Evolutionary conservation across 345 rosid species (phyloP).

Genomic region (Syzygium oleosum): DNA sequence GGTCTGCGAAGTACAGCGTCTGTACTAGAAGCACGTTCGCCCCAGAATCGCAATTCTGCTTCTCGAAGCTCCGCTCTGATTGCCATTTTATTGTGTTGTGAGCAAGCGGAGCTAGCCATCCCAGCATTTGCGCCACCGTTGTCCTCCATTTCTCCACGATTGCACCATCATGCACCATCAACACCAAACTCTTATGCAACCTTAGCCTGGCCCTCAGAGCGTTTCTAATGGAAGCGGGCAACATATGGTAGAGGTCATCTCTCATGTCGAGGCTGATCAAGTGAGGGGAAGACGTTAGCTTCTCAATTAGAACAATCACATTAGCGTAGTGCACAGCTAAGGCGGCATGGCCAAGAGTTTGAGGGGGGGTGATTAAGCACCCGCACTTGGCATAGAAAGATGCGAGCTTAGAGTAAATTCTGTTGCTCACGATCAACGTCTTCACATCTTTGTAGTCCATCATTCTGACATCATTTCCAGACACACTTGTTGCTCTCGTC

Average conservation of each 20-base stretch:
- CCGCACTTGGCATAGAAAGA: conserved; percentile 20
- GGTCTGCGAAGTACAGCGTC: conserved; percentile 45
- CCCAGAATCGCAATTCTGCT: conserved; percentile 19
- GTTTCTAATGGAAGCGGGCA: conserved; percentile 25
- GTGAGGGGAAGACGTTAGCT: conserved; percentile 32
- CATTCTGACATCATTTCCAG: conserved; percentile 12
- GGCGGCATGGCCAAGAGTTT: conserved; percentile 47
- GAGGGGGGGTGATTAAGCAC: conserved; percentile 21
- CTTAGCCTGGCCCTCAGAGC: conserved; percentile 31
- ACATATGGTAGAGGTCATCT: conserved; percentile 46
- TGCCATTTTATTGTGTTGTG: conserved; percentile 47
- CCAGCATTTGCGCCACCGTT: conserved; percentile 22
- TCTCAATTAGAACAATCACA: conserved; percentile 36
- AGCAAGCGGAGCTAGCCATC: conserved; percentile 52
- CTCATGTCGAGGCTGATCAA: conserved; percentile 26
- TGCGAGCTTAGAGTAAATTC: conserved; percentile 21
- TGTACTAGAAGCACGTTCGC: conserved; percentile 42
- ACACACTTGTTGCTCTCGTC: conserved; percentile 1
- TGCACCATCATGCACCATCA: conserved; percentile 19
- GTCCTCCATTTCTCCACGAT: conserved; percentile 27
- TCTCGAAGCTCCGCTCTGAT: conserved; percentile 39
- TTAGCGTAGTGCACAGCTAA: conserved; percentile 49
- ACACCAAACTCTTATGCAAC: conserved; percentile 8
- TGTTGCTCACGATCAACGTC: conserved; percentile 6
- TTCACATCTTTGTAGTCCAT: neutral